Conservation (phyloP, 2,329 filamentous ascomycete species). For the Arthrobotrys entomopaga region DNA sequence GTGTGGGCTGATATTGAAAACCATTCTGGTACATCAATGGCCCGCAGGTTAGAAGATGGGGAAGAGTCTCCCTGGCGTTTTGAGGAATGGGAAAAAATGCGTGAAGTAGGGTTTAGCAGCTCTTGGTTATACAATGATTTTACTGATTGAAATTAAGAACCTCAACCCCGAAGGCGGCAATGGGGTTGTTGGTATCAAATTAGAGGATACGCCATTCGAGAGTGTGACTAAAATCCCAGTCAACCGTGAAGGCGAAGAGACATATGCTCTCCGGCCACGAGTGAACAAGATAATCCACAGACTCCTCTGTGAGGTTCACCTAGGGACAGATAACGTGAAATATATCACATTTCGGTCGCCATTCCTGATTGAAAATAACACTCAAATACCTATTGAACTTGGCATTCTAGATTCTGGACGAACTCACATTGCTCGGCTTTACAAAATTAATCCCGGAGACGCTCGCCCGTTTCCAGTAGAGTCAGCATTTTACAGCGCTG, state of each 20-base stretch:
- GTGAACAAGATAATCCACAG: constrained; percentile 86
- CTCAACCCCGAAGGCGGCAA: constrained; percentile 83
- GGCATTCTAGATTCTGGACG: constrained; percentile 89
- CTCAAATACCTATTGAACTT: constrained; percentile 92
- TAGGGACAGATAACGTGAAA: constrained; percentile 96
- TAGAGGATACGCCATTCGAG: constrained; percentile 95
- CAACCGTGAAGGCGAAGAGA: constrained; percentile 90
- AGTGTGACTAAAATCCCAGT: constrained; percentile 86
- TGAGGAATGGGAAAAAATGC: constrained; percentile 94
- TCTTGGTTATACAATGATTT: not conserved
- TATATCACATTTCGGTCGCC: constrained; percentile 96
- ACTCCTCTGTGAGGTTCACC: constrained; percentile 86
- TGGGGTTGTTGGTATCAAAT: constrained; percentile 80
- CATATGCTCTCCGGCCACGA: constrained; percentile 89
- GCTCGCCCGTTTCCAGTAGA: constrained; percentile 90
- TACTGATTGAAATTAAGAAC: constrained; percentile 67
- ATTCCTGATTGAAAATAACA: constrained; percentile 91
- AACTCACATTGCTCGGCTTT: constrained; percentile 92
- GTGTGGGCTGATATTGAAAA: constrained; percentile 71
- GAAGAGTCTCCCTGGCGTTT: constrained; percentile 95
- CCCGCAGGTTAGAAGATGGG: constrained; percentile 83
- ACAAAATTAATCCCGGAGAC: constrained; percentile 94
- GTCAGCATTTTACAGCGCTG: constrained; percentile 86
- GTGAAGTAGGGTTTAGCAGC: constrained; percentile 64
- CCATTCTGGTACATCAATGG: constrained; percentile 63